Evolutionary conservation across 768 basidiomycete genomes (phyloP).

Genomic region (Candolleomyces aberdarensis): DNA sequence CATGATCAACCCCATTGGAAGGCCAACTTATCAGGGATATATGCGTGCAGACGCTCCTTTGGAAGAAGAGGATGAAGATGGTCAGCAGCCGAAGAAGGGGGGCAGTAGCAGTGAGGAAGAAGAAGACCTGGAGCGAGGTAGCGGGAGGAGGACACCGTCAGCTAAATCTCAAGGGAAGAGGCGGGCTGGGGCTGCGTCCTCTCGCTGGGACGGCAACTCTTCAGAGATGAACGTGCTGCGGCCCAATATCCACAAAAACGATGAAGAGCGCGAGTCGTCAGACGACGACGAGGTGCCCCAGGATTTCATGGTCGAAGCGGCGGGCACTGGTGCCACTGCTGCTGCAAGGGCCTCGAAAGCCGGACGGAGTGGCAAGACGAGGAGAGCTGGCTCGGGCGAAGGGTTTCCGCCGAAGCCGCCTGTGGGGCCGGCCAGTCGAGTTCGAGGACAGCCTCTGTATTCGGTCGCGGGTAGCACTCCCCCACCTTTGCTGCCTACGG

Average conservation of each 20-base stretch:
- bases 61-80: slow-evolving; percentile 66
- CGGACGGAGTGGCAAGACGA: slow-evolving; percentile 4
- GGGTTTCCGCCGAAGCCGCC: slow-evolving; percentile 15
- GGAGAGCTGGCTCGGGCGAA: slow-evolving; percentile 5
- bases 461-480: slow-evolving; percentile 33
- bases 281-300: slow-evolving; percentile 87
- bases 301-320: slow-evolving; percentile 81
- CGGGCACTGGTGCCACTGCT: slow-evolving; percentile 29
- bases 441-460: slow-evolving; percentile 49
- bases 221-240: slow-evolving; percentile 57
- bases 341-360: slow-evolving; percentile 24
- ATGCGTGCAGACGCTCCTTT: slow-evolving; percentile 68
- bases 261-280: slow-evolving; percentile 61
- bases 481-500: slow-evolving; percentile 25
- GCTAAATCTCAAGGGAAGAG: slow-evolving; percentile 44
- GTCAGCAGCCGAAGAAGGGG: slow-evolving; percentile 37
- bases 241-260: slow-evolving; percentile 71
- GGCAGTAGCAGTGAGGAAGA: slow-evolving; percentile 19
- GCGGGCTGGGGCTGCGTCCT: slow-evolving; percentile 28
- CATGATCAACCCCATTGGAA: slow-evolving; percentile 79
- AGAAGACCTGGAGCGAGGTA: slow-evolving; percentile 6
- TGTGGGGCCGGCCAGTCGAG: slow-evolving; percentile 10
- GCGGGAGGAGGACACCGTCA: slow-evolving; percentile 17
- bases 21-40: slow-evolving; percentile 67
- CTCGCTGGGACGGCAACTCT: slow-evolving; percentile 52